Evolutionary conservation across 208 protist genomes (phyloP).

Genomic region (Trichomonas gallinae): DNA sequence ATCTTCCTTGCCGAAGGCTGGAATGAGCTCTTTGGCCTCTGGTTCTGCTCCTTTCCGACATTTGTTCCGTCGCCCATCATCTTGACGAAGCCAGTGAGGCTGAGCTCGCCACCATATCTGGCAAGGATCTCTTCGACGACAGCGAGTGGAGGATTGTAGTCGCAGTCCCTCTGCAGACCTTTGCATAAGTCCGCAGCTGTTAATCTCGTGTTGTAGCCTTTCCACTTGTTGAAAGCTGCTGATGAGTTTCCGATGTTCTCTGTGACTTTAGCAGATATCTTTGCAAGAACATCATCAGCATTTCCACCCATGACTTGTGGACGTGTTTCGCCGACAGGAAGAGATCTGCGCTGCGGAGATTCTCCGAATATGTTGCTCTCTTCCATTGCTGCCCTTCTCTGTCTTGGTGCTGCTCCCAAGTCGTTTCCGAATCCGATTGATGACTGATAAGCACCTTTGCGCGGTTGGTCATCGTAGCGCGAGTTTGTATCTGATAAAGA

Average conservation of each 20-base stretch:
- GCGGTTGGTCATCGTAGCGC: neutral
- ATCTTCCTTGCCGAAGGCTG: neutral
- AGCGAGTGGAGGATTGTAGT: neutral
- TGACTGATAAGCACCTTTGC: neutral
- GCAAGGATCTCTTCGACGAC: neutral
- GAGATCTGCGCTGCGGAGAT: neutral
- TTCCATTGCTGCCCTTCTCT: neutral
- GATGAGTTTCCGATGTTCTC: neutral
- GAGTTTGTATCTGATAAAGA: neutral
- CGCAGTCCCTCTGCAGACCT: neutral
- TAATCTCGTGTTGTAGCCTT: neutral
- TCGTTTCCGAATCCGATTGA: neutral
- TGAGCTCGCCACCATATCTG: neutral
- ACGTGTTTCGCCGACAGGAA: neutral
- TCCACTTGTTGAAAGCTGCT: neutral
- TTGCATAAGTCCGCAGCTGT: neutral
- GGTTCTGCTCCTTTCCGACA: neutral
- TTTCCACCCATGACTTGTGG: neutral
- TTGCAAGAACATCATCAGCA: neutral
- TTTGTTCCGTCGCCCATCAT: neutral
- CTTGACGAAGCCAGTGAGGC: neutral
- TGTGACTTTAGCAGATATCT: neutral
- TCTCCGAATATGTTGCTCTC: neutral
- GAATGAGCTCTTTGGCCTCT: neutral
- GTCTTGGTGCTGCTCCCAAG: neutral